phyloP scores from a whole-genome alignment of 768 basidiomycete genomes.

The Fistulinella prunicolor region DNA sequence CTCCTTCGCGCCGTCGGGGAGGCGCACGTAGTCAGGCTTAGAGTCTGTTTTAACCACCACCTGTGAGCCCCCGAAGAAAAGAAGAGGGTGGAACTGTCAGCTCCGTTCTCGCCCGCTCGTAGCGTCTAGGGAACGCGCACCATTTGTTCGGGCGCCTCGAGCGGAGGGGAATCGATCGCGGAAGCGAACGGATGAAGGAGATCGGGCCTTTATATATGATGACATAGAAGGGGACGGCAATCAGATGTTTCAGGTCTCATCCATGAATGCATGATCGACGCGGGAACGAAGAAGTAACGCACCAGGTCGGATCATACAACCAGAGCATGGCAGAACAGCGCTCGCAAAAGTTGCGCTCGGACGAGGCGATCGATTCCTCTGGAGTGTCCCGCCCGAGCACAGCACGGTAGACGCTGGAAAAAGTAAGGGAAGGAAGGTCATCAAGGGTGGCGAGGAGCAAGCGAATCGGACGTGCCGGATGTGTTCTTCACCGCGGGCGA shows the following conservation, averaged over 20 bases:
- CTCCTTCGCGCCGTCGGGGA: slow-evolving; percentile 58
- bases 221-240: no score
- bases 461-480: slow-evolving; percentile 55
- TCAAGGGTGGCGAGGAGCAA: no score
- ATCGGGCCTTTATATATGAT: slow-evolving; percentile 65
- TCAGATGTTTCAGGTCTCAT: no score
- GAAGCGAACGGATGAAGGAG: slow-evolving; percentile 66
- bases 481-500: slow-evolving; percentile 51
- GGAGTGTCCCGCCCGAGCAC: slow-evolving; percentile 55
- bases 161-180: slow-evolving; percentile 57
- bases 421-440: no score
- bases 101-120: not conserved
- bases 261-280: no score
- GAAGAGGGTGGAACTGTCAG: not conserved
- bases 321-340: slow-evolving; percentile 67
- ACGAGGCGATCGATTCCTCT: slow-evolving; percentile 44
- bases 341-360: slow-evolving; percentile 62
- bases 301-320: slow-evolving; percentile 59
- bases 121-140: slow-evolving; percentile 29
- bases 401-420: slow-evolving; percentile 67
- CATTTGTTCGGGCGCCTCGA: slow-evolving; percentile 49
- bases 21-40: slow-evolving; percentile 57
- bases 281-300: no score
- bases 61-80: slow-evolving; percentile 30
- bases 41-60: slow-evolving; percentile 45